Conservation (phyloP, 805 yeast genomes). For the Candida nonsorbophila region DNA sequence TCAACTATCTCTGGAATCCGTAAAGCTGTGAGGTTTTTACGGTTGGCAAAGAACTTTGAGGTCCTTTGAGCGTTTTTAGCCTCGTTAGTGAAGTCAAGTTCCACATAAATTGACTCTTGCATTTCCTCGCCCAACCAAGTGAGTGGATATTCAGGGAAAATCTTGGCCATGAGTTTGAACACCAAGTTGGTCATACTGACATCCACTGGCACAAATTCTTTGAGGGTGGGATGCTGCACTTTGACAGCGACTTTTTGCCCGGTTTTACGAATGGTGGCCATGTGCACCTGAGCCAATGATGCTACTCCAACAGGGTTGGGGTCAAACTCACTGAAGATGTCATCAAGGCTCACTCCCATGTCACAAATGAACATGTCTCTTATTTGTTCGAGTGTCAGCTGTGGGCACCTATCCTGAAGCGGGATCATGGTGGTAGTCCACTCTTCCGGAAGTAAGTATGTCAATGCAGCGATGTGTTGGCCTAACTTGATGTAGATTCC, state of each 20-base stretch:
- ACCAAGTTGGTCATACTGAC: conserved; percentile 72
- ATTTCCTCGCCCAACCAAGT: conserved; percentile 96
- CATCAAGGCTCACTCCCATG: conserved; percentile 54
- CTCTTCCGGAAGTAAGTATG: conserved; percentile 83
- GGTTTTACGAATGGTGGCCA: conserved; percentile 52
- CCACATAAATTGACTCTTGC: conserved; percentile 82
- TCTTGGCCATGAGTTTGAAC: conserved; percentile 63
- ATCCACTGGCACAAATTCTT: conserved; percentile 88
- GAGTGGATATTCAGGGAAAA: conserved; percentile 91
- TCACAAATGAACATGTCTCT: conserved; percentile 63
- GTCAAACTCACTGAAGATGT: conserved; percentile 62
- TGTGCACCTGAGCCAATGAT: conserved; percentile 92
- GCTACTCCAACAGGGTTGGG: conserved; percentile 88
- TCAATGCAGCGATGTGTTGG: conserved; percentile 89
- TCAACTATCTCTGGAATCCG: conserved; percentile 68
- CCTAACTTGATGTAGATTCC: conserved; percentile 94
- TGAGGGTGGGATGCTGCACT: conserved; percentile 85
- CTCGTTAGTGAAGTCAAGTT: conserved; percentile 82
- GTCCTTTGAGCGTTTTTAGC: conserved; percentile 78
- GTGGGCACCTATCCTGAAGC: conserved; percentile 85
- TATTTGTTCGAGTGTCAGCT: conserved; percentile 67
- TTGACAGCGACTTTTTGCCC: conserved; percentile 87
- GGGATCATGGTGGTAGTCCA: conserved; percentile 97
- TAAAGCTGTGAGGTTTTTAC: conserved; percentile 61
- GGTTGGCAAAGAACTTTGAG: conserved; percentile 55